phyloP scores from a whole-genome alignment of 768 basidiomycete genomes.

The Mycena polygramma region DNA sequence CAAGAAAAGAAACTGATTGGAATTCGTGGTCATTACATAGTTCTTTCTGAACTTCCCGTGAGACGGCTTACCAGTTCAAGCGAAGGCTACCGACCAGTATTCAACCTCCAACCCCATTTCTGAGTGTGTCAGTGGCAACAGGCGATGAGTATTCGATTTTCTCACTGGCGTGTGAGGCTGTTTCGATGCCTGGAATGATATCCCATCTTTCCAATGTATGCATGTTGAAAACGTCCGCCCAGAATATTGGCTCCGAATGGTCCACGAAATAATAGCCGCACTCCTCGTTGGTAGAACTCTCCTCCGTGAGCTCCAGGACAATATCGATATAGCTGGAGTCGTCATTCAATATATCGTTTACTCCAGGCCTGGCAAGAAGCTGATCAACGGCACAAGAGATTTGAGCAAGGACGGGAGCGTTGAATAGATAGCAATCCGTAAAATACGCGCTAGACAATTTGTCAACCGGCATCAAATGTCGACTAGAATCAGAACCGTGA shows the following conservation, averaged over 20 bases:
- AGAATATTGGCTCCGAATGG: slow-evolving; percentile 10
- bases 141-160: no score
- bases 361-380: not conserved
- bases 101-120: slow-evolving; percentile 4
- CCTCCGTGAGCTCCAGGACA: slow-evolving; percentile 5
- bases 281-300: not conserved
- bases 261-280: slow-evolving; percentile 22
- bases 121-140: not conserved
- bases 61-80: not conserved
- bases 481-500: no score
- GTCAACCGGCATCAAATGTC: no score
- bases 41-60: no score
- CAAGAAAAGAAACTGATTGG: no score
- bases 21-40: no score
- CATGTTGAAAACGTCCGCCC: slow-evolving; percentile 16
- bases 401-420: not conserved
- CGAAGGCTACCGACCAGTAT: slow-evolving; percentile 10
- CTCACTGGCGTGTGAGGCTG: slow-evolving; percentile 6
- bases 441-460: not conserved
- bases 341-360: not conserved
- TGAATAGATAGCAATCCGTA: not conserved
- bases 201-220: slow-evolving; percentile 1
- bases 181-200: not conserved
- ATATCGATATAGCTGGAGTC: slow-evolving; percentile 1
- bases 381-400: not conserved